Percentiles rank a stretch among this genome's conserved stretches.
phyloP scores from a whole-genome alignment of 2,329 filamentous ascomycete species.

The Aspergillus ibericus region DNA sequence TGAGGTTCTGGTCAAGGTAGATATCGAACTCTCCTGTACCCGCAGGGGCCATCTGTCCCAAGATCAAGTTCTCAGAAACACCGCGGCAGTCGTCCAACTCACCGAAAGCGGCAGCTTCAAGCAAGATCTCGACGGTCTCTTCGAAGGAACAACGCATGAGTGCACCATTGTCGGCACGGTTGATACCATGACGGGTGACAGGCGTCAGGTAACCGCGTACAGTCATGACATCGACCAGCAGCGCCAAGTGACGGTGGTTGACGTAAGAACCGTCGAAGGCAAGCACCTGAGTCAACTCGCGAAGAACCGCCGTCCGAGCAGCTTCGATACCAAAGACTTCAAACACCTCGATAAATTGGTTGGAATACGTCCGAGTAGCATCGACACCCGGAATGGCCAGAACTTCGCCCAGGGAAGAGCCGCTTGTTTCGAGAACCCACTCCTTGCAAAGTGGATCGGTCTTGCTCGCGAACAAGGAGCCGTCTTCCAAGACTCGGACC shows the following conservation, averaged over 20 bases:
- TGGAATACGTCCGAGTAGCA: slow-evolving; percentile 80
- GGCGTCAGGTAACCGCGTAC: slow-evolving; percentile 91
- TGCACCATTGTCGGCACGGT: slow-evolving; percentile 94
- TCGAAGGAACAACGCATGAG: slow-evolving; percentile 99
- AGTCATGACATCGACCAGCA: slow-evolving; percentile 97
- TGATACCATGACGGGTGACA: slow-evolving; percentile 97
- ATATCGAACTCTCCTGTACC: slow-evolving; percentile 96
- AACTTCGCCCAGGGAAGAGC: slow-evolving; percentile 81
- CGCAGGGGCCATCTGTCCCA: slow-evolving; percentile 95
- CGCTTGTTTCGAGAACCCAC: slow-evolving; percentile 94
- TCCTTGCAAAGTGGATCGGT: slow-evolving; percentile 76
- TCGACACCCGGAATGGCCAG: slow-evolving; percentile 87
- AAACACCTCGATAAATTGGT: slow-evolving; percentile 92
- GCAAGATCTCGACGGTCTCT: slow-evolving; percentile 96
- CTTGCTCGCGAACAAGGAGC: slow-evolving; percentile 72
- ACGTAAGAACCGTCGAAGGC: slow-evolving; percentile 99
- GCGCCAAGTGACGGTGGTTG: slow-evolving; percentile 94
- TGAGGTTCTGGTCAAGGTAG: slow-evolving; percentile 89
- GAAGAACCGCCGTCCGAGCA: slow-evolving; percentile 79
- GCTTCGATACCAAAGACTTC: slow-evolving; percentile 97
- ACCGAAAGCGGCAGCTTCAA: slow-evolving; percentile 90
- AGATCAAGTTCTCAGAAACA: slow-evolving; percentile 98
- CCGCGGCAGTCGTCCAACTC: slow-evolving; percentile 97
- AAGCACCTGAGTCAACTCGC: slow-evolving; percentile 87
- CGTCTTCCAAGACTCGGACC: slow-evolving; percentile 67